A percentile compares a stretch with the other conserved stretches of the same genome.
These are phyloP conservation scores for Wickerhamomyces tratensis DNA, from an alignment of 805 yeast genomes.

Conservation along the genomic window DNA sequence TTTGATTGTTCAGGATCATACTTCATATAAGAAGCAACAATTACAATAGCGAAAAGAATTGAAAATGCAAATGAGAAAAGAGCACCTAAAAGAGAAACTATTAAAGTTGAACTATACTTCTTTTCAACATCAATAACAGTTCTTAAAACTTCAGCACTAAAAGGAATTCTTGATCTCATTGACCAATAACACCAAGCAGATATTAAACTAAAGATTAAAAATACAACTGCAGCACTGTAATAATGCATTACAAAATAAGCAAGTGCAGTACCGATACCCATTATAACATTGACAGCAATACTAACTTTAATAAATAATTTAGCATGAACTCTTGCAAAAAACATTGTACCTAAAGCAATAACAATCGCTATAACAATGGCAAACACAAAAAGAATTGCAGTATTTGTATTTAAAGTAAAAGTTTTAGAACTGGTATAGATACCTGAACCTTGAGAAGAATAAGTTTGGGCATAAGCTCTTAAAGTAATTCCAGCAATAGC, in stretches of 20 bases:
- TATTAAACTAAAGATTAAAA: constrained; percentile 52
- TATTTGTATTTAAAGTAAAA: constrained; percentile 68
- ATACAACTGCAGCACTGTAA: constrained; percentile 76
- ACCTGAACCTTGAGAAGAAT: constrained; percentile 48
- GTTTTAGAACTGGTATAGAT: constrained; percentile 42
- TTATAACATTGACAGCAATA: constrained; percentile 51
- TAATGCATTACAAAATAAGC: constrained; percentile 58
- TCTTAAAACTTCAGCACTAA: constrained; percentile 59
- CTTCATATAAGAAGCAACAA: constrained; percentile 72
- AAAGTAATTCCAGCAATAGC: constrained; percentile 64
- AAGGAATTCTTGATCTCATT: constrained; percentile 61
- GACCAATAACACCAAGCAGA: constrained; percentile 68
- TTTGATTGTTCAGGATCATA: constrained; percentile 48
- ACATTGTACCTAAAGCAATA: constrained; percentile 44
- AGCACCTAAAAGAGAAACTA: constrained; percentile 53
- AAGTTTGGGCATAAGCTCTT: constrained; percentile 48
- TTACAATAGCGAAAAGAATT: constrained; percentile 52
- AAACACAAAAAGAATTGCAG: constrained; percentile 61
- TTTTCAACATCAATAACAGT: constrained; percentile 73
- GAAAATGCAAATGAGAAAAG: constrained; percentile 53
- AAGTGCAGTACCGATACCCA: constrained; percentile 71
- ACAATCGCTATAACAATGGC: constrained; percentile 51
- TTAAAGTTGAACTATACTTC: constrained; percentile 57
- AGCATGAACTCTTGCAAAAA: constrained; percentile 58
- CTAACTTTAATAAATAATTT: constrained; percentile 59